Conservation (phyloP, 2,329 filamentous ascomycete species). For the Beauveria varroae region DNA sequence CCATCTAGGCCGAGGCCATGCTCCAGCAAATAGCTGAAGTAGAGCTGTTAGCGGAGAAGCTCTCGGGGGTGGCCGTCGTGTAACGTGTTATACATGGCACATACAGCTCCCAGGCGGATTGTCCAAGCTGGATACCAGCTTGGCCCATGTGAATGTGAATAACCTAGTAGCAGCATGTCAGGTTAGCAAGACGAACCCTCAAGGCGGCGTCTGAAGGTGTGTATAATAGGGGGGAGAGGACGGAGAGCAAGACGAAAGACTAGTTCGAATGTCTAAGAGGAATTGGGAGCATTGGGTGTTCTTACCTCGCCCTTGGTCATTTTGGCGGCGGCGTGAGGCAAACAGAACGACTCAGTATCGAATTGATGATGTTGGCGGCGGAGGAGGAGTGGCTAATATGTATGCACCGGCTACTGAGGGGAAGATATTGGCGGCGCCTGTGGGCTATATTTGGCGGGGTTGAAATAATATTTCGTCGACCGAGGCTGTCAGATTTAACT, state of each 20-base stretch:
- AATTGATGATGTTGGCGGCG: slow-evolving; percentile 16
- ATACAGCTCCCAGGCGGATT: slow-evolving; percentile 71
- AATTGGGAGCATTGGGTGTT: not conserved
- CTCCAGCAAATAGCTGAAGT: slow-evolving; percentile 60
- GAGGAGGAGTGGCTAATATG: slow-evolving; percentile 15
- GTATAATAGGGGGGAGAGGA: slow-evolving; percentile 9
- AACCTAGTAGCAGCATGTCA: slow-evolving; percentile 34
- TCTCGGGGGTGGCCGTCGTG: slow-evolving; percentile 4
- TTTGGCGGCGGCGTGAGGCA: slow-evolving; percentile 23
- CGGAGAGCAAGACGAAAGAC: slow-evolving; percentile 9
- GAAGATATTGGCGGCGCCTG: slow-evolving; percentile 18
- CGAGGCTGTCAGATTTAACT: slow-evolving; percentile 6
- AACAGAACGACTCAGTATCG: slow-evolving; percentile 16
- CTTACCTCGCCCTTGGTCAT: slow-evolving; percentile 51
- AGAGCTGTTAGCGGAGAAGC: not conserved
- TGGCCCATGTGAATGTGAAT: slow-evolving; percentile 59
- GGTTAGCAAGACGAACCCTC: slow-evolving; percentile 11
- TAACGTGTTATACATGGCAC: slow-evolving; percentile 25
- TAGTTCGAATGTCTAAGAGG: not conserved
- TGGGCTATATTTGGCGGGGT: slow-evolving; percentile 19
- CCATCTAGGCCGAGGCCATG: slow-evolving; percentile 61
- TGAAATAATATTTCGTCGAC: slow-evolving; percentile 17
- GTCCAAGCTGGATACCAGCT: slow-evolving; percentile 67
- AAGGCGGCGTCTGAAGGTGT: slow-evolving; percentile 1
- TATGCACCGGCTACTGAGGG: slow-evolving; percentile 13